These are phyloP conservation scores for Leccinum fuscescens DNA, from an alignment of 1,284 basidiomycete species.

Conservation along the genomic window DNA sequence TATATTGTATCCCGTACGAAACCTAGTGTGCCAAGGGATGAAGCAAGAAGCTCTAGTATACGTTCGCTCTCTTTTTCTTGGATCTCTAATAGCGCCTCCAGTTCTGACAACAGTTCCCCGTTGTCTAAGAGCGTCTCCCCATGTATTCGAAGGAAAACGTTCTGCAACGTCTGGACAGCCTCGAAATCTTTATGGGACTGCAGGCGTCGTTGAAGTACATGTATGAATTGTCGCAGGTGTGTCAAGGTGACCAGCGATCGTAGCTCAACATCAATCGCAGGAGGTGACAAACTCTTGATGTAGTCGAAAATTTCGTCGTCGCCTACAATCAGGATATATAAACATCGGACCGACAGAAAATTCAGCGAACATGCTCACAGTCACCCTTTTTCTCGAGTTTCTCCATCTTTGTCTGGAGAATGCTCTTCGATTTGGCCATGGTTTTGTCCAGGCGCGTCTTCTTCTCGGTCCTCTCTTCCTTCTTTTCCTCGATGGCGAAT, in stretches of 20 bases:
- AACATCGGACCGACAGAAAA: background rate
- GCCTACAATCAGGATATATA: constrained; percentile 12
- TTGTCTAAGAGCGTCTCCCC: constrained; percentile 78
- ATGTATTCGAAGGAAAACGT: constrained; percentile 83
- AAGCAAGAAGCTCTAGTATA: constrained; percentile 68
- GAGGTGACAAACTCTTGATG: constrained; percentile 85
- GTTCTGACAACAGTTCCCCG: constrained; percentile 53
- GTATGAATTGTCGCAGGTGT: constrained; percentile 69
- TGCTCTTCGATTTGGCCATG: constrained; percentile 60
- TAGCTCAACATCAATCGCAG: constrained; percentile 88
- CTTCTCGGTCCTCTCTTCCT: constrained; percentile 42
- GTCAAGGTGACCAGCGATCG: constrained; percentile 73
- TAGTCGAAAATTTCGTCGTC: constrained; percentile 85
- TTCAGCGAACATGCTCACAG: constrained; percentile 51
- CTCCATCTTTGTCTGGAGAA: constrained; percentile 68
- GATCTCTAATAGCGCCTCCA: constrained; percentile 59
- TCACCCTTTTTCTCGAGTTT: constrained; percentile 58
- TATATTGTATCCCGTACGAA: constrained; percentile 59
- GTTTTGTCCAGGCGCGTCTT: constrained; percentile 56
- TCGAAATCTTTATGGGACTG: constrained; percentile 88
- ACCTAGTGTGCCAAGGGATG: constrained; percentile 67
- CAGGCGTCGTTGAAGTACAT: constrained; percentile 73
- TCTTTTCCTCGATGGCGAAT: constrained; percentile 61
- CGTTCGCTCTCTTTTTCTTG: constrained; percentile 74
- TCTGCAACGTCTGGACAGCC: constrained; percentile 88